These are phyloP conservation scores for Penicillium pulvis DNA, from an alignment of 495 filamentous ascomycete genomes.

Conservation along the genomic window DNA sequence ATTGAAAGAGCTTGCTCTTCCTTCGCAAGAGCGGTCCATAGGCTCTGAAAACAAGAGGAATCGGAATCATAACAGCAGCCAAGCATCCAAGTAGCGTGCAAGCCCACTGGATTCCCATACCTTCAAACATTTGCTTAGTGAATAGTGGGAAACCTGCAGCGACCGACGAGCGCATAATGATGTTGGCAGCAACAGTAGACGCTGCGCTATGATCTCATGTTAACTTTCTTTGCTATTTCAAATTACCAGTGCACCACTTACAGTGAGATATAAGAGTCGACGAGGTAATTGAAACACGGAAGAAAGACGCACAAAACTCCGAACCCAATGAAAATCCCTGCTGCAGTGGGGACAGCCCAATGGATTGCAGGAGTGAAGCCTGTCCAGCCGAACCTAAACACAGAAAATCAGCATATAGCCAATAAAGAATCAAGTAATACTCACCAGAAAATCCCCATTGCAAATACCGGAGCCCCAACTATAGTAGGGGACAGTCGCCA, in stretches of 20 bases:
- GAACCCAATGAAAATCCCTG: constrained; percentile 37
- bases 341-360: constrained; percentile 37
- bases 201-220: constrained; percentile 56
- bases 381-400: constrained; percentile 46
- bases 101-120: constrained; percentile 78
- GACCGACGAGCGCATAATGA: constrained; percentile 76
- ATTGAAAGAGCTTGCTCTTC: constrained; percentile 32
- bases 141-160: constrained; percentile 86
- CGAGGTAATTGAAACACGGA: constrained; percentile 44
- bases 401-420: neutral
- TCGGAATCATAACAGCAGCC: constrained; percentile 68
- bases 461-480: constrained; percentile 51
- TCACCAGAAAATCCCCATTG: constrained; percentile 59
- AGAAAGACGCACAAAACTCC: constrained; percentile 42
- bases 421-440: neutral
- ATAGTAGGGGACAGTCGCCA: constrained; percentile 50
- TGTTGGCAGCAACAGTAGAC: constrained; percentile 87
- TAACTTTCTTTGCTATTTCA: neutral
- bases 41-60: constrained; percentile 53
- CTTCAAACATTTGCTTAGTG: constrained; percentile 76
- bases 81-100: constrained; percentile 76
- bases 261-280: constrained; percentile 63
- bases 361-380: constrained; percentile 36
- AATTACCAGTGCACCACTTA: constrained; percentile 41
- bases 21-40: constrained; percentile 38